Conservation (phyloP, 805 yeast species). For the Wickerhamiella allomyrinae region DNA sequence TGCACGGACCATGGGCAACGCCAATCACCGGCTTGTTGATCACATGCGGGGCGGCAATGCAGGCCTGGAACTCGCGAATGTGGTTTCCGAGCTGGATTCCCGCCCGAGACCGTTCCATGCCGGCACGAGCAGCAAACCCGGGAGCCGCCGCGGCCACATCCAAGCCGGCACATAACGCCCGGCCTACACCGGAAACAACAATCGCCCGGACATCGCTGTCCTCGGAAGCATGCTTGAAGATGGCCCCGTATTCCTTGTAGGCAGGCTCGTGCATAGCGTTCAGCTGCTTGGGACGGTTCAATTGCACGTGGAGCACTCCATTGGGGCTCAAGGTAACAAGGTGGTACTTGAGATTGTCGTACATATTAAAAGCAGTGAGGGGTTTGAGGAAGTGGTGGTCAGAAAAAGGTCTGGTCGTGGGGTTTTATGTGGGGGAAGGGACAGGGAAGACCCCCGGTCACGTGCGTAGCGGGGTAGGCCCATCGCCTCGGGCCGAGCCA, state of each 20-base stretch:
- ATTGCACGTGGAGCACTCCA: conserved; percentile 41
- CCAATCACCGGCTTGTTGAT: conserved; percentile 42
- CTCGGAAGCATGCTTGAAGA: conserved; percentile 33
- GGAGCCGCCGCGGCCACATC: conserved; percentile 31
- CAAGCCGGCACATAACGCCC: conserved; percentile 51
- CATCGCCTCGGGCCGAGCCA: too few species aligned
- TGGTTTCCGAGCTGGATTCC: conserved; percentile 24
- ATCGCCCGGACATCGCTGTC: conserved; percentile 37
- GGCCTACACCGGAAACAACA: conserved; percentile 42
- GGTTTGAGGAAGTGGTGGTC: too few species aligned
- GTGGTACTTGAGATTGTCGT: conserved; percentile 23
- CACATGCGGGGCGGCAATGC: conserved; percentile 26
- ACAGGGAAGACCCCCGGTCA: too few species aligned
- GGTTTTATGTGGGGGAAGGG: too few species aligned
- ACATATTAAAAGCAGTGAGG: too few species aligned
- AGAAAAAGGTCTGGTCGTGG: too few species aligned
- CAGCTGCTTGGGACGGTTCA: conserved; percentile 44
- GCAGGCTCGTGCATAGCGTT: conserved; percentile 43
- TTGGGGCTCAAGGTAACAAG: conserved; percentile 37
- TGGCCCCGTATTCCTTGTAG: conserved; percentile 42
- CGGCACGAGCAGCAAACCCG: conserved; percentile 10
- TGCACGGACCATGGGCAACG: conserved; percentile 47
- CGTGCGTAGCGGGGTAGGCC: too few species aligned
- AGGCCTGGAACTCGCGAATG: conserved; percentile 44
- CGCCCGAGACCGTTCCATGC: conserved; percentile 19